phyloP scores from a whole-genome alignment of 208 protist species.

The Spongospora subterranea region DNA sequence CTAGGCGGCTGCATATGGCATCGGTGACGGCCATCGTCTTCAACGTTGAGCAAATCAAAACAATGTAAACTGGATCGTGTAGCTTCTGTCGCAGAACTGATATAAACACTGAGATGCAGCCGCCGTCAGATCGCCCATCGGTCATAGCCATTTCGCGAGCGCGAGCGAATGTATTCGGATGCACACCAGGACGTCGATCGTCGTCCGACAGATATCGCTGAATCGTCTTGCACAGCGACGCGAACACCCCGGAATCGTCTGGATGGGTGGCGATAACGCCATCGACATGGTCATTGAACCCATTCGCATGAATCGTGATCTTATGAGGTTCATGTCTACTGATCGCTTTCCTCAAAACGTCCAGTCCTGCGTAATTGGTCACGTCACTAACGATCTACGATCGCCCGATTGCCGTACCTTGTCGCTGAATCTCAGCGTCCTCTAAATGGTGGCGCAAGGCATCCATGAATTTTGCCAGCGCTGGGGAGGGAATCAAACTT shows the following conservation, averaged over 20 bases:
- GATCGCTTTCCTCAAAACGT: not conserved
- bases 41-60: conserved; percentile 37
- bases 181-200: conserved; percentile 33
- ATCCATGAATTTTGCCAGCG: not conserved
- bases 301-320: not conserved
- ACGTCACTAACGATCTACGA: not conserved
- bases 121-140: no score
- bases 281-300: not conserved
- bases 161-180: conserved; percentile 19
- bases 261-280: not conserved
- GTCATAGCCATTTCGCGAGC: not conserved
- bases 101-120: not conserved
- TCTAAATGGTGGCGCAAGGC: not conserved
- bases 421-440: conserved; percentile 7
- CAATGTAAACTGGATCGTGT: not conserved
- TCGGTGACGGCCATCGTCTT: not conserved
- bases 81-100: not conserved
- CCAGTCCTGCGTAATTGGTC: conserved; percentile 4
- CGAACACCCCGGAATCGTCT: not conserved
- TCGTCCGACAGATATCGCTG: conserved; percentile 18
- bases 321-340: conserved; percentile 7
- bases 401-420: not conserved
- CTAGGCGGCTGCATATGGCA: not conserved
- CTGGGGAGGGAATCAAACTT: not conserved
- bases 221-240: not conserved